Percentiles rank a stretch among this genome's conserved stretches.
phyloP scores from a whole-genome alignment of 1,139 yeast species.

The Taiozyma sp. region DNA sequence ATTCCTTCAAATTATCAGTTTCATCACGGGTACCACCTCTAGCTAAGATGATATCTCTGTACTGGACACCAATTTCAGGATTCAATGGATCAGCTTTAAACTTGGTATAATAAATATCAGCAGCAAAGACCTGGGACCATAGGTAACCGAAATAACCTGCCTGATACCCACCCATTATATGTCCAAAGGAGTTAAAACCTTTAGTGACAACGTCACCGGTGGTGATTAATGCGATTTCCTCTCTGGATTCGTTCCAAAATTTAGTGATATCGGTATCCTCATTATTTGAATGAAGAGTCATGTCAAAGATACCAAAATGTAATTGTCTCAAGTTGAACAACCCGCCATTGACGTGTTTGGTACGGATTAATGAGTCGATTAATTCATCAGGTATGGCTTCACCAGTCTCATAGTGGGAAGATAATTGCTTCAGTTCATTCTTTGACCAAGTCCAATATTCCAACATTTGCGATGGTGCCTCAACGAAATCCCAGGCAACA shows the following conservation, averaged over 20 bases:
- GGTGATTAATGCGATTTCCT: conserved; percentile 51
- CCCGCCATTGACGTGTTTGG: conserved; percentile 78
- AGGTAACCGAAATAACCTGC: conserved; percentile 85
- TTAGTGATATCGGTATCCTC: conserved; percentile 42
- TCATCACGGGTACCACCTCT: conserved; percentile 75
- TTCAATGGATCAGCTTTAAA: conserved; percentile 69
- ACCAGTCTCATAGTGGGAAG: conserved; percentile 60
- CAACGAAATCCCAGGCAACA: conserved; percentile 83
- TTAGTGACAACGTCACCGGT: conserved; percentile 51
- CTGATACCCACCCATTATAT: conserved; percentile 74
- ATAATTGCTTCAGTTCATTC: conserved; percentile 50
- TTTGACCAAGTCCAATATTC: conserved; percentile 88
- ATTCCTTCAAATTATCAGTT: conserved; percentile 55
- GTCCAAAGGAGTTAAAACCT: conserved; percentile 79
- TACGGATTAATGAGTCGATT: conserved; percentile 53
- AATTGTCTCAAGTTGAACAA: conserved; percentile 68
- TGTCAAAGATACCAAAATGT: conserved; percentile 74
- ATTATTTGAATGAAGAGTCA: conserved; percentile 57
- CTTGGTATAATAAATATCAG: conserved; percentile 74
- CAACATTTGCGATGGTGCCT: conserved; percentile 85
- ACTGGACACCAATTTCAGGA: conserved; percentile 53
- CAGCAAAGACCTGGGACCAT: conserved; percentile 83
- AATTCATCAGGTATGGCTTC: conserved; percentile 55
- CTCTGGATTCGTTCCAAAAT: conserved; percentile 62
- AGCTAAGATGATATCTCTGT: conserved; percentile 64